Percentiles rank a stretch among this genome's conserved stretches.
Evolutionary conservation across 768 basidiomycete species (phyloP).

Genomic region (Auriscalpium microsporum): DNA sequence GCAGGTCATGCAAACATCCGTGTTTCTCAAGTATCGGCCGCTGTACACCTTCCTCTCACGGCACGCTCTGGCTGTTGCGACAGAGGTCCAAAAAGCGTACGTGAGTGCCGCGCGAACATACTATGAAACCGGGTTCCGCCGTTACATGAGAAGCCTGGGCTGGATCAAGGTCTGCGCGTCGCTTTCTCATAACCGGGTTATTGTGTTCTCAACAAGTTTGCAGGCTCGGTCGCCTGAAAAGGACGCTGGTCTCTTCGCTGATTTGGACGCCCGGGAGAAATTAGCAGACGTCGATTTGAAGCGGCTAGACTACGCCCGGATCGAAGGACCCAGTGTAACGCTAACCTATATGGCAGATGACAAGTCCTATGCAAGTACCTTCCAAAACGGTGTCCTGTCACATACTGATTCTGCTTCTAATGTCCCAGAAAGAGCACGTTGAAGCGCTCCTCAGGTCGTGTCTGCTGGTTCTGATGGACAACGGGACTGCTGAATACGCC

Average conservation of each 20-base stretch:
- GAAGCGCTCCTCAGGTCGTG: slow-evolving; percentile 84
- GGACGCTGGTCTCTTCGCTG: slow-evolving; percentile 50
- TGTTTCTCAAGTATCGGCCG: slow-evolving; percentile 74
- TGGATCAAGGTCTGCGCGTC: slow-evolving; percentile 55
- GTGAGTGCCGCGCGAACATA: slow-evolving; percentile 76
- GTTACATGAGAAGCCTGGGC: slow-evolving; percentile 78
- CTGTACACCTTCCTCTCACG: slow-evolving; percentile 82
- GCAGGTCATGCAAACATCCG: slow-evolving; percentile 83
- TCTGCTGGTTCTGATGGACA: slow-evolving; percentile 88
- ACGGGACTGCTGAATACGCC: slow-evolving; percentile 85
- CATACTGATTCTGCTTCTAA: not conserved
- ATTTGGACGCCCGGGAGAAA: slow-evolving; percentile 33
- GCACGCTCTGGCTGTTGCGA: slow-evolving; percentile 72
- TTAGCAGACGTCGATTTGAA: slow-evolving; percentile 36
- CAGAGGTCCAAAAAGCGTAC: slow-evolving; percentile 85
- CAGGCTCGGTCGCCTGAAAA: slow-evolving; percentile 67
- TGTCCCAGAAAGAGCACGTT: slow-evolving; percentile 61
- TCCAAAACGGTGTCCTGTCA: not conserved
- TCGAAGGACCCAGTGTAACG: slow-evolving; percentile 75
- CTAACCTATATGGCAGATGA: slow-evolving; percentile 87
- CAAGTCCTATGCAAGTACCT: slow-evolving; percentile 62
- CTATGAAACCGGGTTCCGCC: slow-evolving; percentile 90
- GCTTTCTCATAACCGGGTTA: not conserved
- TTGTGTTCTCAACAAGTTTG: not conserved
- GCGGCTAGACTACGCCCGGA: slow-evolving; percentile 56